phyloP scores from a whole-genome alignment of 176 grass and related monocot genomes.

The Eragrostis curvula region DNA sequence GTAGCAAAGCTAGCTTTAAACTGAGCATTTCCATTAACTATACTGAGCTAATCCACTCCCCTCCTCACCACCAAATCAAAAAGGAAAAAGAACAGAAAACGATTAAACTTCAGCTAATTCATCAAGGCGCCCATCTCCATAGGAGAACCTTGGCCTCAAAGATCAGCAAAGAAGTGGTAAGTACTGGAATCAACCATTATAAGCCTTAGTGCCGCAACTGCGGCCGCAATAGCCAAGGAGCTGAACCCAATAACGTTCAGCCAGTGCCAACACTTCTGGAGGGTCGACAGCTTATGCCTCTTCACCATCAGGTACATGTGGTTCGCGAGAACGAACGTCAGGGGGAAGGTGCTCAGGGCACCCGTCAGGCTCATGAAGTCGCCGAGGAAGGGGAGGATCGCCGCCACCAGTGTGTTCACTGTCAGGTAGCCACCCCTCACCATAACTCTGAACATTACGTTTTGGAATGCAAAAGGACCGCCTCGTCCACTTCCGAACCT shows the following conservation, averaged over 20 bases:
- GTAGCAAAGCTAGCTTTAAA: not conserved
- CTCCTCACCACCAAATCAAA: not conserved
- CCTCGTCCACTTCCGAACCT: conserved; percentile 69
- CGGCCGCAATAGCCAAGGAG: conserved; percentile 56
- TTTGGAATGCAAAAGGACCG: conserved; percentile 72
- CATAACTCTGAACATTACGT: conserved; percentile 66
- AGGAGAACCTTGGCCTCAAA: conserved; percentile 47
- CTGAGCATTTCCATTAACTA: not conserved
- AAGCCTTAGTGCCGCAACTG: conserved; percentile 77
- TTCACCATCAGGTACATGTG: conserved; percentile 94
- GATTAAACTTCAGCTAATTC: not conserved
- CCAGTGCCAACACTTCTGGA: conserved; percentile 89
- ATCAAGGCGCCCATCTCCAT: not conserved
- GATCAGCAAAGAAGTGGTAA: conserved; percentile 94
- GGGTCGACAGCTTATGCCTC: conserved; percentile 55
- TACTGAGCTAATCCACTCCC: not conserved
- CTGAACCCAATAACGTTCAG: conserved; percentile 83
- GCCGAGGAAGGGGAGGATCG: conserved; percentile 78
- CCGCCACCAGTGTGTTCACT: conserved; percentile 85
- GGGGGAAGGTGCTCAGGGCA: conserved; percentile 87
- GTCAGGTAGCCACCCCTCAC: conserved; percentile 92
- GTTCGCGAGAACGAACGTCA: conserved; percentile 94
- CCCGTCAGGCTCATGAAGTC: conserved; percentile 99
- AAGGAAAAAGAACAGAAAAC: not conserved
- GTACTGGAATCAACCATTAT: conserved; percentile 78